Evolutionary conservation across 2,329 filamentous ascomycete species (phyloP).

Genomic region (Arthrobotrys iridis): DNA sequence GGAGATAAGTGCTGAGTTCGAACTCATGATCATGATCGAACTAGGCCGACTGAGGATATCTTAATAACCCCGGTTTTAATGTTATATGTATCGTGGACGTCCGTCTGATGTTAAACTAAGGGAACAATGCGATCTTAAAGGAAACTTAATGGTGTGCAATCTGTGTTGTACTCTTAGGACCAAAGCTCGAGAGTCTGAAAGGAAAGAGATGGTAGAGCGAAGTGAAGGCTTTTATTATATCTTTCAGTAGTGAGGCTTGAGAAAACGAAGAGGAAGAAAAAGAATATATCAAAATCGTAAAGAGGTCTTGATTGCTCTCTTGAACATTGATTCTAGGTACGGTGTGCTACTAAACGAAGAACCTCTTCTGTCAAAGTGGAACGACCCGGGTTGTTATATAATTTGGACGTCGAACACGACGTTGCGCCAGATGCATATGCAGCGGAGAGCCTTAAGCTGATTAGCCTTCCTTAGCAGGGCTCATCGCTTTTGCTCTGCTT

Average conservation of each 20-base stretch:
- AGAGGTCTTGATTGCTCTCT: neutral
- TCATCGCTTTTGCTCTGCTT: slow-evolving; percentile 26
- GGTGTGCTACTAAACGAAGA: slow-evolving; percentile 29
- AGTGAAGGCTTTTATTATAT: neutral
- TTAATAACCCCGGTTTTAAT: neutral
- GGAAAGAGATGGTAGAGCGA: neutral
- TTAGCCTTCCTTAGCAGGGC: slow-evolving; percentile 45
- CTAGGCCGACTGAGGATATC: too few species aligned
- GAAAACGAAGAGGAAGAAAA: neutral
- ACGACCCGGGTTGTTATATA: slow-evolving; percentile 53
- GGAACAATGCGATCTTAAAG: neutral
- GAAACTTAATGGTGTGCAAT: neutral
- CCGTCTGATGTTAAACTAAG: neutral
- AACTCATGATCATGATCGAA: neutral
- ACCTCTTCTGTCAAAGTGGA: slow-evolving; percentile 43
- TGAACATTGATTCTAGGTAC: slow-evolving; percentile 1
- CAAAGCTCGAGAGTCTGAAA: neutral
- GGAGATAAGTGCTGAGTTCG: neutral
- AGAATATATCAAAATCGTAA: neutral
- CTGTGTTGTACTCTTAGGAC: slow-evolving; percentile 1
- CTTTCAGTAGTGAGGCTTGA: neutral
- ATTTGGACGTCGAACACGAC: slow-evolving; percentile 27
- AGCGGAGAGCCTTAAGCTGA: slow-evolving; percentile 24
- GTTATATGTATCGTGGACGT: neutral
- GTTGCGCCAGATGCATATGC: slow-evolving; percentile 30